Evolutionary conservation across 1,284 basidiomycete species (phyloP).

Genomic region (Melampsora americana): DNA sequence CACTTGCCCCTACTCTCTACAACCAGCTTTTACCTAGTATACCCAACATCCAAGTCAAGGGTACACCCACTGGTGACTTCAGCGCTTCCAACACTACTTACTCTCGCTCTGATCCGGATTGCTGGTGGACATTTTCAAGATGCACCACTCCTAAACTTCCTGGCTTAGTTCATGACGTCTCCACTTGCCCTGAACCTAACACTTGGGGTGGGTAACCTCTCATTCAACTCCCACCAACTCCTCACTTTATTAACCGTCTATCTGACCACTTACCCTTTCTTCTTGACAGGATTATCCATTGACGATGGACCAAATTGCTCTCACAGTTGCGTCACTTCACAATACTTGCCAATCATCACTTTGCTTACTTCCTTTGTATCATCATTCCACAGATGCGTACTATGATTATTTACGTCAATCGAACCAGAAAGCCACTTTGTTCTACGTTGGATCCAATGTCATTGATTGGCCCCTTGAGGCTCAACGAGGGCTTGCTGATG

Average conservation of each 20-base stretch:
- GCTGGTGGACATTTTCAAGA: constrained; percentile 48
- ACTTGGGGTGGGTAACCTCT: constrained; percentile 58
- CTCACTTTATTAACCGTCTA: neutral
- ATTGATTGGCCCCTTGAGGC: constrained; percentile 61
- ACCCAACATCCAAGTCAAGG: constrained; percentile 53
- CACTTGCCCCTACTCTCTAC: constrained; percentile 21
- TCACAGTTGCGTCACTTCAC: constrained; percentile 35
- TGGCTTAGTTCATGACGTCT: constrained; percentile 52
- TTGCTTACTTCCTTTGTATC: constrained; percentile 5
- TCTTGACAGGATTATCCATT: constrained; percentile 48
- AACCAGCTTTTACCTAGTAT: constrained; percentile 27
- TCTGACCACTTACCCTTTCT: neutral
- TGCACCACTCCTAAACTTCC: constrained; percentile 35
- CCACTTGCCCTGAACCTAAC: constrained; percentile 56
- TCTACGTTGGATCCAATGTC: constrained; percentile 58
- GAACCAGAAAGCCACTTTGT: constrained; percentile 58
- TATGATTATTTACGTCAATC: constrained; percentile 58
- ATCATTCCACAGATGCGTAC: constrained; percentile 58
- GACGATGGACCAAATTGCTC: constrained; percentile 51
- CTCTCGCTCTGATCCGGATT: constrained; percentile 53
- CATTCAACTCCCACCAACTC: constrained; percentile 56
- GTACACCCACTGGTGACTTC: constrained; percentile 52
- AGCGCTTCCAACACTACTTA: constrained; percentile 49
- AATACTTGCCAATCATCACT: neutral
- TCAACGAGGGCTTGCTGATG: constrained; percentile 56